Evolutionary conservation across 2,329 filamentous ascomycete species (phyloP).

Genomic region (Aspergillus sp.): DNA sequence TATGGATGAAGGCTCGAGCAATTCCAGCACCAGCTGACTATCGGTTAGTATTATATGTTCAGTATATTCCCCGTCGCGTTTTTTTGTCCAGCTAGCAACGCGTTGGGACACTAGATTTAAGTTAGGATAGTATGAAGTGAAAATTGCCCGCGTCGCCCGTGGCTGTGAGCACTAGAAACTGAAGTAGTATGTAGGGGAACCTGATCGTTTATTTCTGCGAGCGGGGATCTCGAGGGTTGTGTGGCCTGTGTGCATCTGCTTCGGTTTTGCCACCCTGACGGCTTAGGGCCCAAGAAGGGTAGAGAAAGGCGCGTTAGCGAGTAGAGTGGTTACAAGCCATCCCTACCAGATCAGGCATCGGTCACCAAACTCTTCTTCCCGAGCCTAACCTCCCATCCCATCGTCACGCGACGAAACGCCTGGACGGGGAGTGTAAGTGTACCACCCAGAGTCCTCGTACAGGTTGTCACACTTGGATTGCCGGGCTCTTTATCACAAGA

Average conservation of each 20-base stretch:
- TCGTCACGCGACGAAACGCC: conserved; percentile 19
- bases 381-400: conserved; percentile 13
- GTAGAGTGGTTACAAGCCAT: background rate
- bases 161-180: conserved; percentile 5
- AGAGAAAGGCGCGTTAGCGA: conserved; percentile 1
- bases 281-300: background rate
- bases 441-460: conserved; percentile 16
- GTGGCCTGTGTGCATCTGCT: background rate
- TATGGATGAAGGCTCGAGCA: background rate
- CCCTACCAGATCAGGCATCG: conserved; percentile 15
- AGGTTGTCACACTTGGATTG: conserved; percentile 15
- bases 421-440: conserved; percentile 13
- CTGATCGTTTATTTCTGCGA: background rate
- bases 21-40: background rate
- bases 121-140: background rate
- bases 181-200: background rate
- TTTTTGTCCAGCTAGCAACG: background rate
- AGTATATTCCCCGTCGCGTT: background rate
- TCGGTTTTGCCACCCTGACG: background rate
- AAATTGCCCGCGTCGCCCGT: conserved; percentile 14
- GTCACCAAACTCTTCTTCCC: conserved; percentile 6
- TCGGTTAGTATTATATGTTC: background rate
- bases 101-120: conserved; percentile 1
- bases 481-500: conserved; percentile 13
- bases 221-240: background rate